Percentiles rank a stretch among this genome's conserved stretches.
Conservation (phyloP, 768 basidiomycete species). For the Termitomyces sp. region DNA sequence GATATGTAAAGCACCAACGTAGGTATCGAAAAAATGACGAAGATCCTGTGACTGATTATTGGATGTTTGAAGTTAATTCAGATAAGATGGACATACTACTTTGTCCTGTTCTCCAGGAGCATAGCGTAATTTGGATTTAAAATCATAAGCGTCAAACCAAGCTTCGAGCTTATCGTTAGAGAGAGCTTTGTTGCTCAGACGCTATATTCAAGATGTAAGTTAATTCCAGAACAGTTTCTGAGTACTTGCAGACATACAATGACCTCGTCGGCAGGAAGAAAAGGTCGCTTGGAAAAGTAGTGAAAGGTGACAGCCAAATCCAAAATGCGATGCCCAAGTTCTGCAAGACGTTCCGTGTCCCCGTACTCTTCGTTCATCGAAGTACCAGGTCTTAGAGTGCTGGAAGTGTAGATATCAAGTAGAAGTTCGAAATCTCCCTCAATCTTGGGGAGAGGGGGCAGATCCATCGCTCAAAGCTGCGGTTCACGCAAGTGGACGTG, state of each 20-base stretch:
- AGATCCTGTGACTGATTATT: constrained; percentile 39
- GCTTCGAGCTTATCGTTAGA: constrained; percentile 32
- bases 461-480: constrained; percentile 3
- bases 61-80: neutral
- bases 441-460: constrained; percentile 51
- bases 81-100: constrained; percentile 16
- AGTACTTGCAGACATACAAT: constrained; percentile 27
- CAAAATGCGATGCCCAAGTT: constrained; percentile 49
- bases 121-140: constrained; percentile 50
- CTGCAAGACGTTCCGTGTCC: constrained; percentile 53
- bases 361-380: constrained; percentile 44
- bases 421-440: constrained; percentile 47
- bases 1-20: constrained; percentile 63
- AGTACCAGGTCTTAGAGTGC: constrained; percentile 27
- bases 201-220: constrained; percentile 13
- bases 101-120: constrained; percentile 29
- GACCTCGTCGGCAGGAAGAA: constrained; percentile 36
- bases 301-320: constrained; percentile 47
- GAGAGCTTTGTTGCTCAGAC: constrained; percentile 24
- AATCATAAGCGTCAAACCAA: constrained; percentile 48
- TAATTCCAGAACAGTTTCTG: neutral
- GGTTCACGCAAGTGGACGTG: neutral
- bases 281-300: constrained; percentile 41
- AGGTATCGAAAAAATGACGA: constrained; percentile 49
- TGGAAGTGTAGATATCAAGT: constrained; percentile 55